phyloP scores from a whole-genome alignment of 2,329 filamentous ascomycete species.

The Clonostachys solani region DNA sequence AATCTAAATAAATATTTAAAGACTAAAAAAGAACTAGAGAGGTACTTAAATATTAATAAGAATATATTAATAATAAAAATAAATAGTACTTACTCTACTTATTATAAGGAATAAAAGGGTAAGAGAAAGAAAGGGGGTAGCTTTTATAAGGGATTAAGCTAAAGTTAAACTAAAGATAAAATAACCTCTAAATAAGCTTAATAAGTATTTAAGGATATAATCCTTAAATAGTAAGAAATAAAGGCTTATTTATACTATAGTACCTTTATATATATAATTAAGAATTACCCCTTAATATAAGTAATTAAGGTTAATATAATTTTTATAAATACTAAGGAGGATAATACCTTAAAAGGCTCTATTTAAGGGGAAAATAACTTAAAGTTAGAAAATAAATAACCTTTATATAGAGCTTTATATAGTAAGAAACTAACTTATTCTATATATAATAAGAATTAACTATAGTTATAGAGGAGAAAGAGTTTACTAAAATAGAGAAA shows the following conservation, averaged over 20 bases:
- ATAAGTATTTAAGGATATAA: neutral
- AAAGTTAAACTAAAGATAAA: neutral
- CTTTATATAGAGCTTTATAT: constrained; percentile 1
- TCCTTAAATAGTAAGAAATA: neutral
- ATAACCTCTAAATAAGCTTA: neutral
- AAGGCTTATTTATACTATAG: neutral
- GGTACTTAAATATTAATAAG: neutral
- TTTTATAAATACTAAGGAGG: neutral
- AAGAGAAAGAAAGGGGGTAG: neutral
- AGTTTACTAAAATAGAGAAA: neutral
- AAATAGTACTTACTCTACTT: no score
- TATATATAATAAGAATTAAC: neutral
- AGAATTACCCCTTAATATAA: constrained; percentile 3
- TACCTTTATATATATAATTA: constrained; percentile 2
- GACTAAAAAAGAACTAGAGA: neutral
- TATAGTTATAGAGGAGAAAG: neutral
- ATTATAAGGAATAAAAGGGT: neutral
- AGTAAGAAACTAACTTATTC: neutral
- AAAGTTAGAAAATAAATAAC: neutral
- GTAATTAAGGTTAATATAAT: constrained; percentile 3
- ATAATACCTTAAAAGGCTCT: no score
- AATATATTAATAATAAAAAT: neutral
- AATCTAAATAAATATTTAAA: neutral
- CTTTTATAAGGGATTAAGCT: neutral
- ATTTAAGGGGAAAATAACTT: no score